Conservation (phyloP, 768 basidiomycete species). For the Exidia glandulosa region DNA sequence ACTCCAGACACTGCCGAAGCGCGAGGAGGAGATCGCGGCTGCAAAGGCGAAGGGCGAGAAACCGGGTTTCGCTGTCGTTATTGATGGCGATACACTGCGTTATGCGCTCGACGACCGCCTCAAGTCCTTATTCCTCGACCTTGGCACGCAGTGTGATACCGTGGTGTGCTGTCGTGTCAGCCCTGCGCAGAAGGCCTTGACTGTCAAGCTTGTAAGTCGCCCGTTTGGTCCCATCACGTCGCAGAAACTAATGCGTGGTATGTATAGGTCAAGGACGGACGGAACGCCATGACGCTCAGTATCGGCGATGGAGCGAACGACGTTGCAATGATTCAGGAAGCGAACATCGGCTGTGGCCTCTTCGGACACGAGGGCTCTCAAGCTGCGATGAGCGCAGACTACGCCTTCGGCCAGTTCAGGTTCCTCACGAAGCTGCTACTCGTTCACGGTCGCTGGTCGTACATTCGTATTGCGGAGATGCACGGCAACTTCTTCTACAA, state of each 20-base stretch:
- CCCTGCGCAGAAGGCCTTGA: conserved; percentile 95
- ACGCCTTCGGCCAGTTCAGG: conserved; percentile 95
- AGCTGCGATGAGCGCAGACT: conserved; percentile 98
- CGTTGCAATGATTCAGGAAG: conserved; percentile 99
- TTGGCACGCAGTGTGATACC: conserved; percentile 93
- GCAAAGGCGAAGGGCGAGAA: conserved; percentile 17
- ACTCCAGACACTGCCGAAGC: neutral
- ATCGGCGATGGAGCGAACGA: conserved; percentile 98
- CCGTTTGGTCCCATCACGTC: neutral
- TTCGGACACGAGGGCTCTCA: conserved; percentile 93
- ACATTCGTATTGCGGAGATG: conserved; percentile 93
- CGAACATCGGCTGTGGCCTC: conserved; percentile 93
- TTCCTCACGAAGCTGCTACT: conserved; percentile 84
- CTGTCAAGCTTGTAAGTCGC: conserved; percentile 70
- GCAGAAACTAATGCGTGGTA: neutral
- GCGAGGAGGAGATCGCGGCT: conserved; percentile 5
- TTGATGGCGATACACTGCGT: conserved; percentile 87
- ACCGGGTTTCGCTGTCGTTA: conserved; percentile 85
- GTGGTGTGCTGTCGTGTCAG: conserved; percentile 98
- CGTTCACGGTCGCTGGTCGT: conserved; percentile 95
- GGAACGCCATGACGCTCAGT: conserved; percentile 89
- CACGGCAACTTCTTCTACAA: conserved; percentile 99
- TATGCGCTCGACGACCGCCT: conserved; percentile 68
- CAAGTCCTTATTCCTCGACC: conserved; percentile 78
- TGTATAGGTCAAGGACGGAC: conserved; percentile 91